Percentiles rank a stretch among this genome's conserved stretches.
phyloP scores from a whole-genome alignment of 108 stramenopile genomes.

The Nitzschia putrida region DNA sequence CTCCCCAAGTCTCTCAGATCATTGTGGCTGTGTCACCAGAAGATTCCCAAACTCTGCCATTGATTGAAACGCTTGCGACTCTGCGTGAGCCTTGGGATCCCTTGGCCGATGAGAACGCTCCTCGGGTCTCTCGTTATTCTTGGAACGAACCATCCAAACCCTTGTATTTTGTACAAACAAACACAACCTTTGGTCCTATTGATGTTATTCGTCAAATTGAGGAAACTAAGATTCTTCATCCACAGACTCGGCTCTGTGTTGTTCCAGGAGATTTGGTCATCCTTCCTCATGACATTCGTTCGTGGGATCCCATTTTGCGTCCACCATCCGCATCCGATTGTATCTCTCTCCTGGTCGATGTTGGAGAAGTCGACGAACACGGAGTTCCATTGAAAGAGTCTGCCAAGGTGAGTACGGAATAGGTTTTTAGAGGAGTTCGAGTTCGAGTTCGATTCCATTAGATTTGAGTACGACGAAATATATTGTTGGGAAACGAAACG shows the following conservation, averaged over 20 bases:
- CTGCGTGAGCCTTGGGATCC: background rate
- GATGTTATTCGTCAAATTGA: constrained; percentile 73
- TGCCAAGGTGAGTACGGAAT: constrained; percentile 51
- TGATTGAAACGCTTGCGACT: background rate
- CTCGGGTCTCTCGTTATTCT: background rate
- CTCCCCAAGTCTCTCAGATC: constrained; percentile 43
- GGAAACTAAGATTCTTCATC: constrained; percentile 31
- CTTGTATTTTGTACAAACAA: constrained; percentile 50
- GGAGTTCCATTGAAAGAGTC: constrained; percentile 80
- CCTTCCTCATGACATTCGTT: constrained; percentile 22
- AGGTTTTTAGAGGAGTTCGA: background rate
- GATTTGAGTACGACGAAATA: background rate
- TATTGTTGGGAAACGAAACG: background rate
- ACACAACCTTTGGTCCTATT: constrained; percentile 58
- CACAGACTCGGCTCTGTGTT: constrained; percentile 52
- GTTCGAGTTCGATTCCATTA: background rate
- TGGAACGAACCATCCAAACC: constrained; percentile 11
- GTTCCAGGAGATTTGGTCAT: constrained; percentile 78
- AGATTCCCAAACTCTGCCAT: constrained; percentile 55
- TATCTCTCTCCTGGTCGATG: constrained; percentile 70
- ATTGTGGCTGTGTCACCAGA: constrained; percentile 57
- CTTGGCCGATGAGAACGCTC: background rate
- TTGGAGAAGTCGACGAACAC: constrained; percentile 78
- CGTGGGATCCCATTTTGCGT: constrained; percentile 26
- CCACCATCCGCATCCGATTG: constrained; percentile 46